Conservation (phyloP, 495 filamentous ascomycete species). For the Symbiotaphrina buchneri region DNA sequence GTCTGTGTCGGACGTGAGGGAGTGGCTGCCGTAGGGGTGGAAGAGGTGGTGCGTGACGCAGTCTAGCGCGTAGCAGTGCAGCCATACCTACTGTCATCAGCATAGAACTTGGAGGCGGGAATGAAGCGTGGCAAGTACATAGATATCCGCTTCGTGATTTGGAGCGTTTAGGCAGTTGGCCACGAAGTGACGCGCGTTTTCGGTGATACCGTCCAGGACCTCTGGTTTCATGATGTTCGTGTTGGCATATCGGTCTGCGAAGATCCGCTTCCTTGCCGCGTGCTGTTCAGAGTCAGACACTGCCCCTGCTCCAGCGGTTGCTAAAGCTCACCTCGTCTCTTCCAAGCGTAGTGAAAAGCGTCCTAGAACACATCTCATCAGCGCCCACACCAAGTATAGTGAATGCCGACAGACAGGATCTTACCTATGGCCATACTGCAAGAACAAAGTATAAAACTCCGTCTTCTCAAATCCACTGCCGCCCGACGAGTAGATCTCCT, state of each 20-base stretch:
- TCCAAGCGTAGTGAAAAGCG: conserved; percentile 35
- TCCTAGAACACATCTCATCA: conserved; percentile 16
- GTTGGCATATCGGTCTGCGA: conserved; percentile 44
- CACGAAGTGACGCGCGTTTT: conserved; percentile 27
- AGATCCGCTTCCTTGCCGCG: conserved; percentile 29
- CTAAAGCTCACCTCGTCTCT: conserved; percentile 23
- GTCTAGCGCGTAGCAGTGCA: conserved; percentile 44
- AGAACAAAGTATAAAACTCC: conserved; percentile 40
- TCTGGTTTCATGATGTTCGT: conserved; percentile 31
- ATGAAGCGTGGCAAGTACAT: conserved; percentile 25
- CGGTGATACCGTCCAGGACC: conserved; percentile 26
- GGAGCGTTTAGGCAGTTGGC: conserved; percentile 20
- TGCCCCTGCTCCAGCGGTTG: not conserved
- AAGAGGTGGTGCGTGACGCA: conserved; percentile 43
- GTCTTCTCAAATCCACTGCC: conserved; percentile 50
- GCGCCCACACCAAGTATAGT: not conserved
- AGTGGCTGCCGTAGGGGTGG: conserved; percentile 33
- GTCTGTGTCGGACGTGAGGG: conserved; percentile 23
- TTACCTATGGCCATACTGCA: conserved; percentile 29
- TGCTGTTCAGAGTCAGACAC: conserved; percentile 17
- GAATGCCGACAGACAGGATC: conserved; percentile 6
- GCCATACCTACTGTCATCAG: conserved; percentile 8
- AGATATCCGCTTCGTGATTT: conserved; percentile 26
- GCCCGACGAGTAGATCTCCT: conserved; percentile 39
- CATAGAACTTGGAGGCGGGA: no score